Conservation (phyloP, 768 basidiomycete genomes). For the Termitomyces sp. region DNA sequence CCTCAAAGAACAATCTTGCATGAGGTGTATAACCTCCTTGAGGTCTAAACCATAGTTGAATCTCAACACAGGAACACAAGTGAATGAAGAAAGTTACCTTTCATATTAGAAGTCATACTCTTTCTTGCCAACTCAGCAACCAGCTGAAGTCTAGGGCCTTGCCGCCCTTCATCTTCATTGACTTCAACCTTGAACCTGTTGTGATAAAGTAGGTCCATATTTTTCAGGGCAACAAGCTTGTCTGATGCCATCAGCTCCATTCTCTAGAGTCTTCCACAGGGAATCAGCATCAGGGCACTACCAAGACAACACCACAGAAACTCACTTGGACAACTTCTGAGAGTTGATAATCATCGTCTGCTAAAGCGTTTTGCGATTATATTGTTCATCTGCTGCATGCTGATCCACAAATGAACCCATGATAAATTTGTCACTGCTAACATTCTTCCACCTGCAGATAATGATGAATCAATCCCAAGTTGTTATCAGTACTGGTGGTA, state of each 20-base stretch:
- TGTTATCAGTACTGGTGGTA: no score
- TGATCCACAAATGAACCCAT: no score
- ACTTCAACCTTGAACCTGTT: slow-evolving; percentile 88
- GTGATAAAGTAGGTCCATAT: slow-evolving; percentile 68
- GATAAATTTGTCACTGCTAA: no score
- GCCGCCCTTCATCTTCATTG: slow-evolving; percentile 35
- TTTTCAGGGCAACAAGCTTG: slow-evolving; percentile 83
- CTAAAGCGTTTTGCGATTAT: no score
- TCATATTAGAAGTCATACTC: slow-evolving; percentile 82
- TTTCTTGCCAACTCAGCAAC: slow-evolving; percentile 89
- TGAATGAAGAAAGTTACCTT: slow-evolving; percentile 47
- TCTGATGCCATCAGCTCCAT: slow-evolving; percentile 87
- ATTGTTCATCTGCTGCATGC: no score
- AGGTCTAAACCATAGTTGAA: no score
- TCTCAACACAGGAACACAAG: background rate
- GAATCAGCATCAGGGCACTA: background rate
- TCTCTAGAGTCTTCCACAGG: slow-evolving; percentile 53
- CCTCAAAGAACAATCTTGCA: slow-evolving; percentile 52
- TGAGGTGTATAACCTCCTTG: no score
- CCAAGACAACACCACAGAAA: slow-evolving; percentile 5
- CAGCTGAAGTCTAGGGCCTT: slow-evolving; percentile 52
- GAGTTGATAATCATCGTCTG: slow-evolving; percentile 82
- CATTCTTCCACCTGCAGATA: no score
- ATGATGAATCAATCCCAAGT: no score
- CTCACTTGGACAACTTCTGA: slow-evolving; percentile 80